phyloP scores from a whole-genome alignment of 306 rosid species.

The Urtica urens region DNA sequence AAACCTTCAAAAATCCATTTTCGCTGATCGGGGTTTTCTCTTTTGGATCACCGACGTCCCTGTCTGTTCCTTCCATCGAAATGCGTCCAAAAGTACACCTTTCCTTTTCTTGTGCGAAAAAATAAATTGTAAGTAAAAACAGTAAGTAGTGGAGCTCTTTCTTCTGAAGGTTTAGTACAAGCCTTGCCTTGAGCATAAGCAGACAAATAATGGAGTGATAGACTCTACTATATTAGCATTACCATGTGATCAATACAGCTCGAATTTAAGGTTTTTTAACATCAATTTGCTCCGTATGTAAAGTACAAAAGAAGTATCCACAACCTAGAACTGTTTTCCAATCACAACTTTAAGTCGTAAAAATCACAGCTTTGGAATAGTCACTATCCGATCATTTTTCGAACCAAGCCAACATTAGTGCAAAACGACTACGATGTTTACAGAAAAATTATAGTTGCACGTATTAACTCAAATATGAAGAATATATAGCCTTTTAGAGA shows the following conservation, averaged over 20 bases:
- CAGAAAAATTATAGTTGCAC: too few species aligned
- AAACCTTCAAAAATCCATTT: constrained; percentile 59
- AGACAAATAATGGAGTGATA: not conserved
- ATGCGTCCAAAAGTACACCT: constrained; percentile 13
- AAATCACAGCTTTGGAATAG: too few species aligned
- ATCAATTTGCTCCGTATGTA: too few species aligned
- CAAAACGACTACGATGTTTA: too few species aligned
- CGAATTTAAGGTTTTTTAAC: not conserved
- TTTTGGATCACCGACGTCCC: constrained; percentile 38
- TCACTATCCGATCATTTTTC: too few species aligned
- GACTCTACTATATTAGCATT: not conserved
- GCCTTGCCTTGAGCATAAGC: not conserved
- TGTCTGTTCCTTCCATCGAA: constrained; percentile 58
- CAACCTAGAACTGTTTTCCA: too few species aligned
- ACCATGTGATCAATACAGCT: constrained; percentile 1
- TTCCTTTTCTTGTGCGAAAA: too few species aligned
- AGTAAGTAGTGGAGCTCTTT: not conserved
- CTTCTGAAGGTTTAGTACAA: not conserved
- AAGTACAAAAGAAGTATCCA: too few species aligned
- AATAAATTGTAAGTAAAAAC: constrained; percentile 4
- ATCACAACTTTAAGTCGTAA: too few species aligned
- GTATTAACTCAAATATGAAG: too few species aligned
- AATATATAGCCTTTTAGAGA: too few species aligned
- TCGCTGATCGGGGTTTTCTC: constrained; percentile 39
- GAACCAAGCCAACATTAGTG: too few species aligned